These are phyloP conservation scores for Schizosaccharomyces octosporus DNA, from an alignment of 805 yeast species.

Conservation along the genomic window DNA sequence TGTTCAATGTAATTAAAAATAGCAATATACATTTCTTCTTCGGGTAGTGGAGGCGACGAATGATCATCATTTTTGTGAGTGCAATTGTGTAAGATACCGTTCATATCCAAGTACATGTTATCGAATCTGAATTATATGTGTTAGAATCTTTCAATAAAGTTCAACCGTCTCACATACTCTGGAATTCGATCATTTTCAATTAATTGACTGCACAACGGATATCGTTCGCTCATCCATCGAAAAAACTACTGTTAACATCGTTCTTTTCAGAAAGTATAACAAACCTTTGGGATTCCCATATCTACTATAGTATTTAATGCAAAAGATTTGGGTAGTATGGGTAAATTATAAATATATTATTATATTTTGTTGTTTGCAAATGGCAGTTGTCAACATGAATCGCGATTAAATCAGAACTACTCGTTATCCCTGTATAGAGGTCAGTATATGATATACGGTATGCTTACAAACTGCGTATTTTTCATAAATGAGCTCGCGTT, in stretches of 20 bases:
- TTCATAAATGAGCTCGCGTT: too few species aligned
- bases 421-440: neutral
- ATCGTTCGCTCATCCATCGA: slow-evolving; percentile 90
- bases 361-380: neutral
- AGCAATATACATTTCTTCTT: slow-evolving; percentile 78
- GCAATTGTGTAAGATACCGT: slow-evolving; percentile 76
- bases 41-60: slow-evolving; percentile 43
- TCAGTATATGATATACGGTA: too few species aligned
- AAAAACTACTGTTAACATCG: slow-evolving; percentile 30
- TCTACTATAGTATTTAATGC: neutral
- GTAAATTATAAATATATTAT: neutral
- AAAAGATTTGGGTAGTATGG: neutral
- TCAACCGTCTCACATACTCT: slow-evolving; percentile 20
- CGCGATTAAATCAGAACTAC: neutral
- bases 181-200: slow-evolving; percentile 65
- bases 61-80: slow-evolving; percentile 63
- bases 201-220: slow-evolving; percentile 84
- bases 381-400: neutral
- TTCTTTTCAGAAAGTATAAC: neutral
- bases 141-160: neutral
- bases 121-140: slow-evolving; percentile 28
- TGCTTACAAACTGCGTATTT: too few species aligned
- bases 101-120: slow-evolving; percentile 88
- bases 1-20: slow-evolving; percentile 89
- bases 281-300: slow-evolving; percentile 3